Evolutionary conservation across 2,329 filamentous ascomycete genomes (phyloP).

Genomic region (Alternaria alternata): DNA sequence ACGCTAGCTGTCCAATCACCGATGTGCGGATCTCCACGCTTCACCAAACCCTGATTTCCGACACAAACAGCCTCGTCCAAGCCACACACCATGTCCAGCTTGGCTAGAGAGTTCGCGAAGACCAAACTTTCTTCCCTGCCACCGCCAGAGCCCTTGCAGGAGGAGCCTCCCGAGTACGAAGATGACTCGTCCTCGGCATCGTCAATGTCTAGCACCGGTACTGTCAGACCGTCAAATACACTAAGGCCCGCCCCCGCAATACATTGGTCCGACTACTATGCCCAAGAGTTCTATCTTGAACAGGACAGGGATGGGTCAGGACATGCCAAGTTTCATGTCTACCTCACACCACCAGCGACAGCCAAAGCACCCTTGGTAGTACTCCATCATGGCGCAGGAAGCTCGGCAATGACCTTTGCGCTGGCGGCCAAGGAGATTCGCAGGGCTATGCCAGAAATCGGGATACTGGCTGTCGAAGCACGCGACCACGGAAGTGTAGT

Average conservation of each 20-base stretch:
- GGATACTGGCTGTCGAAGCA: constrained; percentile 85
- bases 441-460: constrained; percentile 78
- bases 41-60: constrained; percentile 10
- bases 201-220: constrained; percentile 91
- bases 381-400: constrained; percentile 93
- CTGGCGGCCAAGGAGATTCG: constrained; percentile 79
- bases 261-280: constrained; percentile 90
- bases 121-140: constrained; percentile 72
- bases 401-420: constrained; percentile 91
- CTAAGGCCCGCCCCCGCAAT: constrained; percentile 68
- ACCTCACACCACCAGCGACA: constrained; percentile 77
- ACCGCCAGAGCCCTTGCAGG: constrained; percentile 58
- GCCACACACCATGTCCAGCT: constrained; percentile 72
- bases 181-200: constrained; percentile 67
- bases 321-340: constrained; percentile 78
- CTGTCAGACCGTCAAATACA: constrained; percentile 81
- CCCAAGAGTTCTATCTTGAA: constrained; percentile 81
- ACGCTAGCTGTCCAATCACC: constrained; percentile 17
- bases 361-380: constrained; percentile 83
- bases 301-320: constrained; percentile 44
- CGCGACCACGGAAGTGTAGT: constrained; percentile 82
- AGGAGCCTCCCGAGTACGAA: constrained; percentile 61
- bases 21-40: constrained; percentile 8
- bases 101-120: constrained; percentile 81
- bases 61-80: constrained; percentile 8